phyloP scores from a whole-genome alignment of 2,329 filamentous ascomycete genomes.

The Bipolaris victoriae region DNA sequence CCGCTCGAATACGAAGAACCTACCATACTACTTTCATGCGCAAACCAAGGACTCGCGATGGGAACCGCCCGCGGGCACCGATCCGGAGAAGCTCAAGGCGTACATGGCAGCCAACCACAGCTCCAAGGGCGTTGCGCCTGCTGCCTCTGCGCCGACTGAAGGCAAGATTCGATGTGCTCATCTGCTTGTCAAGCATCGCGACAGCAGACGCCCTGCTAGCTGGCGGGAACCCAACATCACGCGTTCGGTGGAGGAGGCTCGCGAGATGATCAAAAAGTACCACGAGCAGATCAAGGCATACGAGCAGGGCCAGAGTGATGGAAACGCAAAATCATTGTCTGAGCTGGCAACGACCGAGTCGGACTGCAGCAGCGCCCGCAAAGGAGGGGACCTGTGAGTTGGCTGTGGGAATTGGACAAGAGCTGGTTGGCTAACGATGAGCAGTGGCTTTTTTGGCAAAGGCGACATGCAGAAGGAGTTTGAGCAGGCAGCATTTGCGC shows the following conservation, averaged over 20 bases:
- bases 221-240: conserved; percentile 93
- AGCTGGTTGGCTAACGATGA: conserved; percentile 2
- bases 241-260: conserved; percentile 84
- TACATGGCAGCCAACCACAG: conserved; percentile 94
- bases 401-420: neutral
- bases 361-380: conserved; percentile 93
- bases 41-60: conserved; percentile 87
- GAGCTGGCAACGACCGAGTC: conserved; percentile 88
- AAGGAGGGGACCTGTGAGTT: conserved; percentile 84
- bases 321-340: conserved; percentile 61
- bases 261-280: conserved; percentile 75
- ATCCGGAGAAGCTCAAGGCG: conserved; percentile 88
- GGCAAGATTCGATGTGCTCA: conserved; percentile 92
- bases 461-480: conserved; percentile 99
- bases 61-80: conserved; percentile 88
- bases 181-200: conserved; percentile 89
- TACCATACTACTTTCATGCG: conserved; percentile 98
- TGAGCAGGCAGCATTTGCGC: conserved; percentile 91
- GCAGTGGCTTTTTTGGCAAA: conserved; percentile 84
- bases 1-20: conserved; percentile 97
- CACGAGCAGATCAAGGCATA: conserved; percentile 76
- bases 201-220: conserved; percentile 86
- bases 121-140: conserved; percentile 54
- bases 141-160: conserved; percentile 54
- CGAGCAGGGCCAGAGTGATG: conserved; percentile 53